Base-by-base conservation (phyloP, 2,329 filamentous ascomycete species). In the Sporothrix inflata region DNA sequence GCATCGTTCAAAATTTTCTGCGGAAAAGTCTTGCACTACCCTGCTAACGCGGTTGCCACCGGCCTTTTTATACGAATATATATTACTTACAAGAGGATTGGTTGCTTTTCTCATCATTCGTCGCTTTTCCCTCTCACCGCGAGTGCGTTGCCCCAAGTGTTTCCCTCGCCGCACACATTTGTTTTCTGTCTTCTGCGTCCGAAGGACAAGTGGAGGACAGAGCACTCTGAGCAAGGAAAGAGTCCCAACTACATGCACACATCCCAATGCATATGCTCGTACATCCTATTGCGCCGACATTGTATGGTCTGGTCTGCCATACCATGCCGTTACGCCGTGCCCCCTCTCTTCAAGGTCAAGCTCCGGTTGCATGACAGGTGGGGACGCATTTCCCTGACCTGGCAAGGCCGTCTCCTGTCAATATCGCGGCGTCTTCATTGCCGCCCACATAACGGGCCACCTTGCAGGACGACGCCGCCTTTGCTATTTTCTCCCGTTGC, bases 301-400 rank as follows among this genome's bases (percentile, higher is more conserved):
- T 49, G 40, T 66, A 34, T 16, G 14, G 16, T 2, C 14, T 66
- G 42, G 63, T 11, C 21, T 65, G 38, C 42, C 24, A n/a, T 51
- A 19, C 45, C 65, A 49, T 34, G 53, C 42, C 42, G 30, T 55
- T 61, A 34, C 24, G 55, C 24, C 70, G 24, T 63, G 21, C 42
- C 53, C 78, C 77, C 77, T 78, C 77, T 76, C 78, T 76, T 76
- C 78, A 78, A 76, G 77, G 75, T 78, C 76, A 75, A 74, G 75
- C 78, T 76, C 76, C 77, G 76, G 79, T 78, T 79, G 77, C 77
- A 79, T 81, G 77, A 77, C 79, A 79, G 78, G 79, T 79, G 78
- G 79, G 75, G 78, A 77, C 79, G 78, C 78, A 80, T 77, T 78
- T 78, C 57, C 49, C 53, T 71, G 34, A 21, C 69, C 69, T 47